Evolutionary conservation across 768 basidiomycete species (phyloP).

Genomic region (Tremella mesenterica): DNA sequence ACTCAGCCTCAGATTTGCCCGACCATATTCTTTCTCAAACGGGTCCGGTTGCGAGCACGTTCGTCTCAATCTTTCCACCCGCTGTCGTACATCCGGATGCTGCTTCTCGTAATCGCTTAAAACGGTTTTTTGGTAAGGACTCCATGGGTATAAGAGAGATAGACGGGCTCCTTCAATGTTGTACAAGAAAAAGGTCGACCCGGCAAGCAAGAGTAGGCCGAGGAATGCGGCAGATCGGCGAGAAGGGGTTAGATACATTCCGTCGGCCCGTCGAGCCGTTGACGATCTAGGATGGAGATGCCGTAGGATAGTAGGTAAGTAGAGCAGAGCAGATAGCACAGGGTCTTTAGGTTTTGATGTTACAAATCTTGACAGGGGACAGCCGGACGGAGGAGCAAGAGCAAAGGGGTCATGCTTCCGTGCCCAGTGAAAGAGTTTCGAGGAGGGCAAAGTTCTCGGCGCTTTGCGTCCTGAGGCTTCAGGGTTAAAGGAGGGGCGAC

Average conservation of each 20-base stretch:
- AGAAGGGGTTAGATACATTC: conserved; percentile 7
- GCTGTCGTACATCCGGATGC: conserved; percentile 1
- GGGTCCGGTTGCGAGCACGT: conserved; percentile 14
- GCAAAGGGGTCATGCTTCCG: too few relatives aligned
- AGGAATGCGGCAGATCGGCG: conserved; percentile 15
- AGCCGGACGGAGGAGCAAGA: too few relatives aligned
- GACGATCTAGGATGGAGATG: too few relatives aligned
- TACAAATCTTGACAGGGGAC: too few relatives aligned
- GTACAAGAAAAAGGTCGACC: conserved; percentile 13
- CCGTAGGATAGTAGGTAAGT: too few relatives aligned
- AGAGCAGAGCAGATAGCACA: too few relatives aligned
- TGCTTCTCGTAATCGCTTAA: not conserved
- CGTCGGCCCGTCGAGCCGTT: too few relatives aligned
- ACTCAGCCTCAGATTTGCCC: conserved; percentile 26
- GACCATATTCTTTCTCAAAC: conserved; percentile 30
- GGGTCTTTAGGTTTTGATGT: too few relatives aligned
- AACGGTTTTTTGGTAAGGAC: not conserved
- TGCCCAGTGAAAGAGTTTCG: too few relatives aligned
- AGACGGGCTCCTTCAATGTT: conserved; percentile 9
- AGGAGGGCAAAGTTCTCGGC: too few relatives aligned
- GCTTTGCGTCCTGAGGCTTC: too few relatives aligned
- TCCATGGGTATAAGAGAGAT: not conserved
- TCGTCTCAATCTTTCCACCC: conserved; percentile 15
- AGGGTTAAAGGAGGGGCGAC: too few relatives aligned
- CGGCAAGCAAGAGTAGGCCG: conserved; percentile 10